Evolutionary conservation across 805 yeast genomes (phyloP).

Genomic region (Kazachstania psychrophila): DNA sequence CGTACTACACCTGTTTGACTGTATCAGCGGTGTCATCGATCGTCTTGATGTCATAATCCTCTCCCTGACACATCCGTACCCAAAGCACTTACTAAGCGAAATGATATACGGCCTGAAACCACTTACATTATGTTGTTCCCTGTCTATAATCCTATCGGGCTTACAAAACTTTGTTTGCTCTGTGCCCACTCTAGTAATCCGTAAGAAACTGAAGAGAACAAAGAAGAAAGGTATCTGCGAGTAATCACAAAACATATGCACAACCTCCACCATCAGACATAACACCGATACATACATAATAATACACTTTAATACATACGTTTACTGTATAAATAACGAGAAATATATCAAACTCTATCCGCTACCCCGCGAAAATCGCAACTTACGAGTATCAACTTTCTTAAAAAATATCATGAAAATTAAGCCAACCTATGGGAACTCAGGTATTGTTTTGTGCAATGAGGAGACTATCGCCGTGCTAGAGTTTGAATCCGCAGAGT

Average conservation of each 20-base stretch:
- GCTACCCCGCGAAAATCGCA: too few relatives aligned
- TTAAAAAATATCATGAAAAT: too few relatives aligned
- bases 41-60: conserved; percentile 26
- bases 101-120: conserved; percentile 31
- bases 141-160: conserved; percentile 19
- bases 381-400: too few relatives aligned
- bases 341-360: too few relatives aligned
- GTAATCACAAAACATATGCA: too few relatives aligned
- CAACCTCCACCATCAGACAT: too few relatives aligned
- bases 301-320: too few relatives aligned
- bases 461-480: too few relatives aligned
- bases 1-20: conserved; percentile 24
- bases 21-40: conserved; percentile 21
- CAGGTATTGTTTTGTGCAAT: too few relatives aligned
- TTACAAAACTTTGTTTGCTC: conserved; percentile 28
- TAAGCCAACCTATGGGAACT: too few relatives aligned
- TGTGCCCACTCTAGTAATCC: conserved; percentile 27
- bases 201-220: conserved; percentile 26
- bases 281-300: neutral
- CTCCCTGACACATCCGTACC: conserved; percentile 32
- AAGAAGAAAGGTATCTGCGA: conserved; percentile 23
- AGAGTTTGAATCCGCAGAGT: too few relatives aligned
- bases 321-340: too few relatives aligned
- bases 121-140: conserved; percentile 21
- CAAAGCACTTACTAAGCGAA: conserved; percentile 33